Conservation (phyloP, 306 rosid species). For the Quercus rubra region DNA sequence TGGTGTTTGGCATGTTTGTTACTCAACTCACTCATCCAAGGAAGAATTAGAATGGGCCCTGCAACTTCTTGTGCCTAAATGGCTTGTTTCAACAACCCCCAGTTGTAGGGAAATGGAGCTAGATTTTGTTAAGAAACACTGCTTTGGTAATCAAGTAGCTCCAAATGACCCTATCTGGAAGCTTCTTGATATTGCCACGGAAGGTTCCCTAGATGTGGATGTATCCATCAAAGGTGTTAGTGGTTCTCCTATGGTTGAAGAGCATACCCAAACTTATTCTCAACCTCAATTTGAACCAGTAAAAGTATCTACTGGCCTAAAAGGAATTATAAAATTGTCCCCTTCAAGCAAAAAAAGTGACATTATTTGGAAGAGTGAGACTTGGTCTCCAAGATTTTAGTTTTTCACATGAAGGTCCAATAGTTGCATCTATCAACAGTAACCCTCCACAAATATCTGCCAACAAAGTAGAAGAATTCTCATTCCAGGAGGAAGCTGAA, state of each 20-base stretch:
- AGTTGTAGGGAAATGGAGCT: constrained; percentile 72
- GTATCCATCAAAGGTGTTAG: constrained; percentile 22
- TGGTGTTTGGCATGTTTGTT: constrained; percentile 91
- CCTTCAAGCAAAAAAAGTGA: constrained; percentile 37
- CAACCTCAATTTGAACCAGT: constrained; percentile 35
- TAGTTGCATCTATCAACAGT: constrained; percentile 11
- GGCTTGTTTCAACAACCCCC: constrained; percentile 89
- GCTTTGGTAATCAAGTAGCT: no score
- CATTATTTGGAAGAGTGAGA: constrained; percentile 81
- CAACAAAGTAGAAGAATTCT: constrained; percentile 22
- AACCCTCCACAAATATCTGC: constrained; percentile 27
- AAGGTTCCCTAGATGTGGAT: no score
- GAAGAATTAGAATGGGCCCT: constrained; percentile 86
- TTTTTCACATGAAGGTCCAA: constrained; percentile 30
- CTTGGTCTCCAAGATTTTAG: constrained; percentile 39
- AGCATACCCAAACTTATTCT: constrained; percentile 16
- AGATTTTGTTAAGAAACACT: no score
- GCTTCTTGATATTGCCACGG: no score
- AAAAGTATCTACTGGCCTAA: constrained; percentile 27
- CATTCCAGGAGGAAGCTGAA: constrained; percentile 21
- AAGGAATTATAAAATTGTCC: constrained; percentile 25
- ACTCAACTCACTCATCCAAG: constrained; percentile 72
- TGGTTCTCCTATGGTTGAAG: constrained; percentile 35
- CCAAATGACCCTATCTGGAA: no score
- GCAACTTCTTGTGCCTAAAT: constrained; percentile 70